phyloP scores from a whole-genome alignment of 305 asterid species.

The Withania somnifera region DNA sequence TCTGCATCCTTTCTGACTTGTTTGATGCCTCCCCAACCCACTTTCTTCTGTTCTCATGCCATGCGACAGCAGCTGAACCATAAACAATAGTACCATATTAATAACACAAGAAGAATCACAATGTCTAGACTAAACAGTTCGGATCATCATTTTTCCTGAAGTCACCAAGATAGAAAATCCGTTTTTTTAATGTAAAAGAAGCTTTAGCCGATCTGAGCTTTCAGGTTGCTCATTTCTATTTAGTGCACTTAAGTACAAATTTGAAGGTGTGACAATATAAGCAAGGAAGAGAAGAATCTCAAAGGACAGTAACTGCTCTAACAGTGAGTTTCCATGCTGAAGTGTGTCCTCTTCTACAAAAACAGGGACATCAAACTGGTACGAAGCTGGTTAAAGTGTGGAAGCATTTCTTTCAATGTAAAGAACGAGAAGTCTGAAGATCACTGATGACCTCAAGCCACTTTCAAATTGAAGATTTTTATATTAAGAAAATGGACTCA shows the following conservation, averaged over 20 bases:
- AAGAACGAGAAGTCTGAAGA: neutral
- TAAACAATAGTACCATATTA: neutral
- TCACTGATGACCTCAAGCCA: neutral
- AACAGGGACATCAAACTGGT: neutral
- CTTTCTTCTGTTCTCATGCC: slow-evolving; percentile 67
- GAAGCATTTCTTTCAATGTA: neutral
- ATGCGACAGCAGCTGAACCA: slow-evolving; percentile 61
- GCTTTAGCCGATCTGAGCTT: neutral
- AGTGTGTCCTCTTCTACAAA: too few relatives aligned
- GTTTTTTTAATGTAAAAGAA: neutral
- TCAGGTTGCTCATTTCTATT: neutral
- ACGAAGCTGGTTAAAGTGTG: neutral
- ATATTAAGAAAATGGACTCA: neutral
- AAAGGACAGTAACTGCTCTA: neutral
- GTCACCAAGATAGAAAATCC: neutral
- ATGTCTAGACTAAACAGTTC: neutral
- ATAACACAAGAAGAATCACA: neutral
- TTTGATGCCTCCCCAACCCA: slow-evolving; percentile 62
- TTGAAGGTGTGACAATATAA: neutral
- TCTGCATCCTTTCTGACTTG: slow-evolving; percentile 32
- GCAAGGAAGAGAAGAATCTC: neutral
- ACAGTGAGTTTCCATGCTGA: neutral
- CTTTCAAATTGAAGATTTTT: neutral
- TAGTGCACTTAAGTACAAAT: neutral
- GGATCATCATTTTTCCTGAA: neutral